Percentiles rank a stretch among this genome's conserved stretches.
phyloP scores from a whole-genome alignment of 176 grass and related monocot species.

The Oryza rufipogon region DNA sequence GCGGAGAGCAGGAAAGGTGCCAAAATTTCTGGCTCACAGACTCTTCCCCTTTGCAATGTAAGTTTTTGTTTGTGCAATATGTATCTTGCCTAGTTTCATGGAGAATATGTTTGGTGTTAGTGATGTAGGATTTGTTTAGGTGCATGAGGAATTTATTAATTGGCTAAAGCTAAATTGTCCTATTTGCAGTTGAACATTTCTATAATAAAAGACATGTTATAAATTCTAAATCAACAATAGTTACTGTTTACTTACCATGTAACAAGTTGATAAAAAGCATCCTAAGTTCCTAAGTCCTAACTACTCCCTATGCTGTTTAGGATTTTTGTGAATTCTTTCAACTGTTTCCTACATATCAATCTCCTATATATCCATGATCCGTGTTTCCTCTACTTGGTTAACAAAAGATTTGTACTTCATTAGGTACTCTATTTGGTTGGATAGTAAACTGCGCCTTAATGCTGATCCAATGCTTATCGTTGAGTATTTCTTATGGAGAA shows the following conservation, averaged over 20 bases:
- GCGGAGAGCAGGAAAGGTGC: constrained; percentile 85
- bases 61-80: constrained; percentile 1
- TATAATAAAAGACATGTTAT: constrained; percentile 7
- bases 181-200: neutral
- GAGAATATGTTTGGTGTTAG: constrained; percentile 26
- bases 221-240: neutral
- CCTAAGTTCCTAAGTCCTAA: neutral
- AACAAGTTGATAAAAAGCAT: constrained; percentile 5
- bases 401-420: constrained; percentile 30
- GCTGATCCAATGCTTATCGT: constrained; percentile 86
- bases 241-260: neutral
- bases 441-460: constrained; percentile 91
- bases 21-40: constrained; percentile 80
- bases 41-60: constrained; percentile 89
- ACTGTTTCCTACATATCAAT: constrained; percentile 7
- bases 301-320: constrained; percentile 12
- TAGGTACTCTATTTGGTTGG: constrained; percentile 95
- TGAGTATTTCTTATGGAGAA: constrained; percentile 95
- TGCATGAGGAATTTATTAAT: neutral
- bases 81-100: constrained; percentile 21
- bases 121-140: neutral
- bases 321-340: neutral
- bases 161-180: neutral
- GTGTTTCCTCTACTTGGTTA: constrained; percentile 22
- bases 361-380: neutral